Evolutionary conservation across 345 rosid genomes (phyloP).

Genomic region (Eucalyptus caleyi): DNA sequence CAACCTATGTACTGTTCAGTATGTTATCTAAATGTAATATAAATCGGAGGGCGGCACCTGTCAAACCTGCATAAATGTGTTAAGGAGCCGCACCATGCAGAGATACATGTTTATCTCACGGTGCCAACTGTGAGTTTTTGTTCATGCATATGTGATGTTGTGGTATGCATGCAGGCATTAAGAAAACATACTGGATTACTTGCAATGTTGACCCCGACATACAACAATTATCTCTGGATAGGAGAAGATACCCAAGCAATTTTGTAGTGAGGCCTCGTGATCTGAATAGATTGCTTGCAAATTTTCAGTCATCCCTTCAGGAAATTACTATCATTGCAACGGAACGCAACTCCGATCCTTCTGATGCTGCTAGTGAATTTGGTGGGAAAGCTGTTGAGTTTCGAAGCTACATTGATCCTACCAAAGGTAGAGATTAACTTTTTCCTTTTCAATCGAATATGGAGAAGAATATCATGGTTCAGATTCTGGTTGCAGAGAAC

Average conservation of each 20-base stretch:
- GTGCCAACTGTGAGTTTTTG: neutral
- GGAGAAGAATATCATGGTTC: neutral
- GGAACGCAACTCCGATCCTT: constrained; percentile 42
- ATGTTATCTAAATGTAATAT: neutral
- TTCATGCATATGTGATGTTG: neutral
- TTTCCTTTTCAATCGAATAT: neutral
- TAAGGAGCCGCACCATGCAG: neutral
- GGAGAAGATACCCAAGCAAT: constrained; percentile 52
- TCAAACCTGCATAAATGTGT: neutral
- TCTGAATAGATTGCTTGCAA: constrained; percentile 73
- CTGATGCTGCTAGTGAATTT: constrained; percentile 64
- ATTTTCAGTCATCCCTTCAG: constrained; percentile 95
- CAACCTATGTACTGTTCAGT: neutral
- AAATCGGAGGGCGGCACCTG: neutral
- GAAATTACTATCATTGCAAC: constrained; percentile 92
- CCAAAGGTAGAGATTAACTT: constrained; percentile 40
- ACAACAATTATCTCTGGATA: constrained; percentile 85
- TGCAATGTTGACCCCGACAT: constrained; percentile 88
- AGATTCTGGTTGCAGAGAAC: constrained; percentile 35
- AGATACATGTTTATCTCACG: neutral
- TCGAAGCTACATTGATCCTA: constrained; percentile 82
- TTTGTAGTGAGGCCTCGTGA: constrained; percentile 78
- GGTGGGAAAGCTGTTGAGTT: constrained; percentile 96
- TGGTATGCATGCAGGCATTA: constrained; percentile 44
- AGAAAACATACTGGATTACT: constrained; percentile 73